Percentiles rank a stretch among this genome's conserved stretches.
phyloP scores from a whole-genome alignment of 1,284 basidiomycete genomes.

The Puccinia polysora region DNA sequence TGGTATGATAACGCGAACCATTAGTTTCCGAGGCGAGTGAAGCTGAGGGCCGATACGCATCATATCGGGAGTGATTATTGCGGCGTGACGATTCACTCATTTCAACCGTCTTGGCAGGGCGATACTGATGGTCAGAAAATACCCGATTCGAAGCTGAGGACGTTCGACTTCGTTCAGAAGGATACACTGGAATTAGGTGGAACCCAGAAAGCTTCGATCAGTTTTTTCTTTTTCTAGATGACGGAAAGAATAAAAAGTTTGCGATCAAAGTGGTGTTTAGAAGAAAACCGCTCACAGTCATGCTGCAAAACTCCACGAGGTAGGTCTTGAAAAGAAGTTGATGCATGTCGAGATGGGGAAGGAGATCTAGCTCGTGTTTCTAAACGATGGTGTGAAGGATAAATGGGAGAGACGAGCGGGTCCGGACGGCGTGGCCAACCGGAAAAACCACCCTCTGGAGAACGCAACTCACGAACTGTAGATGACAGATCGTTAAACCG shows the following conservation, averaged over 20 bases:
- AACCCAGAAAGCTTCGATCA: background rate
- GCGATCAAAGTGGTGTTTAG: background rate
- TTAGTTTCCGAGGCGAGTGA: background rate
- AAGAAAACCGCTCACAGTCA: background rate
- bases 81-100: background rate
- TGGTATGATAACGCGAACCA: background rate
- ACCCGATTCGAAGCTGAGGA: constrained; percentile 2
- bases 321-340: background rate
- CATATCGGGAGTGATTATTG: constrained; percentile 7
- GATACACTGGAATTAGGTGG: constrained; percentile 21
- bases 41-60: constrained; percentile 25
- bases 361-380: constrained; percentile 13
- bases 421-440: background rate
- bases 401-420: constrained; percentile 21
- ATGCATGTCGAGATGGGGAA: constrained; percentile 5
- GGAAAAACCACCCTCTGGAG: background rate
- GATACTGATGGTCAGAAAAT: background rate
- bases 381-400: constrained; percentile 3
- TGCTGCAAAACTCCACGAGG: background rate
- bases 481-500: background rate
- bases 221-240: background rate
- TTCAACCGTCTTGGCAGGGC: background rate
- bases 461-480: constrained; percentile 10
- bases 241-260: background rate
- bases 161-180: constrained; percentile 2